A percentile compares a stretch with the other conserved stretches of the same genome.
Evolutionary conservation across 2,329 filamentous ascomycete genomes (phyloP).

Genomic region (Pestalotiopsis sp.): DNA sequence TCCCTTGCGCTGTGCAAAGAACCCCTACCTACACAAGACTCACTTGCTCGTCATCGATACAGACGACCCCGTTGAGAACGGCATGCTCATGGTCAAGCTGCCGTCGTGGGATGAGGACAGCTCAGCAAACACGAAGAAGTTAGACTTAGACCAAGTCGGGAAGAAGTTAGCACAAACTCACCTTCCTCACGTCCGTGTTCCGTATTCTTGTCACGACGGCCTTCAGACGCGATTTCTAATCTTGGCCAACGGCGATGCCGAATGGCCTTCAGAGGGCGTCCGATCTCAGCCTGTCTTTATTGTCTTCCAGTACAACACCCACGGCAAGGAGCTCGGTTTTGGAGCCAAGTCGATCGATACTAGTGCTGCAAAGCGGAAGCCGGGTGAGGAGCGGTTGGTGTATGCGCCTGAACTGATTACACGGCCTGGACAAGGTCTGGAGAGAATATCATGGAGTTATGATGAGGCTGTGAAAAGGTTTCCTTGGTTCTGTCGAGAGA

Average conservation of each 20-base stretch:
- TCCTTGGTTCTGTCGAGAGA: conserved; percentile 17
- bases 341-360: conserved; percentile 12
- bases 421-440: not conserved
- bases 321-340: conserved; percentile 13
- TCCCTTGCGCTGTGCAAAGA: not conserved
- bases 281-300: not conserved
- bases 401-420: not conserved
- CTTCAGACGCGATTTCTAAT: not conserved
- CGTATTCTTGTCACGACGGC: not conserved
- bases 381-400: conserved; percentile 15
- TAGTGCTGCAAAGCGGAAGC: conserved; percentile 12
- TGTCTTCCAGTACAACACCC: not conserved
- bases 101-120: not conserved
- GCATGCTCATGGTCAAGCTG: not conserved
- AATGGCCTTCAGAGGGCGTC: not conserved
- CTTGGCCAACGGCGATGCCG: not conserved
- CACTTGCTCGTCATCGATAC: not conserved
- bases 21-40: not conserved
- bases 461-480: conserved; percentile 17
- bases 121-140: not conserved
- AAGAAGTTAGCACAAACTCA: not conserved
- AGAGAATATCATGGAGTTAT: conserved; percentile 14
- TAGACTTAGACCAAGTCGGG: not conserved
- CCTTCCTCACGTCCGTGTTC: not conserved
- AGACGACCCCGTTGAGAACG: not conserved